phyloP scores from a whole-genome alignment of 176 grass and related monocot genomes.

The Pharus latifolius region DNA sequence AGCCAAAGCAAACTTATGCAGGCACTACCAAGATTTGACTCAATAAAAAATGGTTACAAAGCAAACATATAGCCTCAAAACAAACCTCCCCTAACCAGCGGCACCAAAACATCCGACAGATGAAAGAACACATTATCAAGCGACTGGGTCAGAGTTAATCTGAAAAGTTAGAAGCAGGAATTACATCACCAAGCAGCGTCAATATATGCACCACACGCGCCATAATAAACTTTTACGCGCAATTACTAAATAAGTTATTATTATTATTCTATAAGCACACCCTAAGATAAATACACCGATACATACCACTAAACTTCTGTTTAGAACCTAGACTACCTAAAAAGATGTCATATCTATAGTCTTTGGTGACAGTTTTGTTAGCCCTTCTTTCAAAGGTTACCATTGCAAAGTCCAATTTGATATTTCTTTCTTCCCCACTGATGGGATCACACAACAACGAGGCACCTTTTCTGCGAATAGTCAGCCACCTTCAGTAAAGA shows the following conservation, averaged over 20 bases:
- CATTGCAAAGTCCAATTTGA: not conserved
- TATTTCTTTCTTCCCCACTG: not conserved
- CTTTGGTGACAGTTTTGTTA: conserved; percentile 28
- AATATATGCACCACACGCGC: conserved; percentile 22
- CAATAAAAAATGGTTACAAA: no score
- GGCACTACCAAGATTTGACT: no score
- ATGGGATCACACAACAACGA: not conserved
- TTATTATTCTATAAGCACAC: conserved; percentile 26
- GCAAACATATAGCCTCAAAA: no score
- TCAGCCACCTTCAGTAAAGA: not conserved
- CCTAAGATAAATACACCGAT: conserved; percentile 34
- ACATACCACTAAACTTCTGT: conserved; percentile 27
- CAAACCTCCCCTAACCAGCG: no score
- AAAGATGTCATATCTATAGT: conserved; percentile 33
- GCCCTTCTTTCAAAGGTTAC: not conserved
- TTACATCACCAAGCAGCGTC: conserved; percentile 36
- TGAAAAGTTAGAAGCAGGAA: no score
- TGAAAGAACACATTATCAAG: no score
- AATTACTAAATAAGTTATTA: no score
- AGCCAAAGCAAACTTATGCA: no score
- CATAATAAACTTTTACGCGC: conserved; percentile 24
- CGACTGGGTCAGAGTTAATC: no score
- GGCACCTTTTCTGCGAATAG: no score
- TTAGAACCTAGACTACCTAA: conserved; percentile 27
- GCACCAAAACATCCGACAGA: no score